Evolutionary conservation across 2,329 filamentous ascomycete genomes (phyloP).

Genomic region (Trichophyton verrucosum): DNA sequence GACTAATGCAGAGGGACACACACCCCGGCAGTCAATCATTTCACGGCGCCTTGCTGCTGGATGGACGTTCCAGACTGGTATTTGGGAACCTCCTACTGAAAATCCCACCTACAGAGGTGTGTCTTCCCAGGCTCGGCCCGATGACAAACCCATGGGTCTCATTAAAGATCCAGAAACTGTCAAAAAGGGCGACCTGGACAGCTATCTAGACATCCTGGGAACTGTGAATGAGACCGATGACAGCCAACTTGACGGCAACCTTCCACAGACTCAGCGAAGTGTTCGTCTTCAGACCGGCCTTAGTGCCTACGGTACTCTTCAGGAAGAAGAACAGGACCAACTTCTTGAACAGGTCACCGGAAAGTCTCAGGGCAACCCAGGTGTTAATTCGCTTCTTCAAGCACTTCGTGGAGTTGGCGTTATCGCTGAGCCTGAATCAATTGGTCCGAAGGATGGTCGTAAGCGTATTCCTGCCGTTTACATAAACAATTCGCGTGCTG

Average conservation of each 20-base stretch:
- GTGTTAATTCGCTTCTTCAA: constrained; percentile 7
- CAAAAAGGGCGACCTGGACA: neutral
- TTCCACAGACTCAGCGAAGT: neutral
- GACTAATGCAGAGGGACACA: neutral
- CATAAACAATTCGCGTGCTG: constrained; percentile 13
- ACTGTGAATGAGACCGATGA: neutral
- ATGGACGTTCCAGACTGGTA: neutral
- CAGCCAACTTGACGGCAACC: neutral
- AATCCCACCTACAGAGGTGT: neutral
- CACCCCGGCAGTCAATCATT: constrained; percentile 6
- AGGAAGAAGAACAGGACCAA: constrained; percentile 8
- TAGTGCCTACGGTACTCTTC: constrained; percentile 11
- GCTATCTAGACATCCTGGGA: neutral
- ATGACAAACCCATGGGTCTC: neutral
- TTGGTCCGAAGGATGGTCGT: neutral
- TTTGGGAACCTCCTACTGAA: neutral
- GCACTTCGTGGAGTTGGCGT: constrained; percentile 5
- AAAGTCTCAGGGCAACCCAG: constrained; percentile 1
- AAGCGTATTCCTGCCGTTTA: constrained; percentile 11
- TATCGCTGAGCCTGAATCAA: neutral
- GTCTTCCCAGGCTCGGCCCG: neutral
- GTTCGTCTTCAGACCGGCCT: constrained; percentile 7
- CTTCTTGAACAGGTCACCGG: constrained; percentile 9
- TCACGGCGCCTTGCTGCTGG: constrained; percentile 5
- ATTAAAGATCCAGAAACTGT: neutral